A percentile compares a stretch with the other conserved stretches of the same genome.
Evolutionary conservation across 495 filamentous ascomycete species (phyloP).

Genomic region (Penicillium flavigenum): DNA sequence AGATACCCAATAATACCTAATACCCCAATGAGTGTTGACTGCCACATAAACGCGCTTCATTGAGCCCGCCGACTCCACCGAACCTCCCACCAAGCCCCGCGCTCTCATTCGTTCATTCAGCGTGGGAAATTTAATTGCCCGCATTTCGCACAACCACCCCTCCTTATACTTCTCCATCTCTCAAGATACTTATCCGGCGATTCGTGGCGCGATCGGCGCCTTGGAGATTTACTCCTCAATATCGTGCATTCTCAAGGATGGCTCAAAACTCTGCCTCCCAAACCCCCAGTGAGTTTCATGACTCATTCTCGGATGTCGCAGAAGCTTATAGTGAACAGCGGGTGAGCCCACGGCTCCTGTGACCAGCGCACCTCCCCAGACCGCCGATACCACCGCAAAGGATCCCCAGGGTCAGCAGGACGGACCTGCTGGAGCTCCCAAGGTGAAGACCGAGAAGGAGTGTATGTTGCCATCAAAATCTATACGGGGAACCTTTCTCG

Average conservation of each 20-base stretch:
- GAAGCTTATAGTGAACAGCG: constrained; percentile 35
- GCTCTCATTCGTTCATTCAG: constrained; percentile 31
- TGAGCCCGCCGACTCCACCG: constrained; percentile 27
- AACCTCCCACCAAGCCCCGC: constrained; percentile 29
- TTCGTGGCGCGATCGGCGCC: constrained; percentile 52
- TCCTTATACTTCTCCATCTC: constrained; percentile 26
- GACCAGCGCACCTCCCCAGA: constrained; percentile 46
- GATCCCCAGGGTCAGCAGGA: constrained; percentile 38
- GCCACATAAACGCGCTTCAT: constrained; percentile 3
- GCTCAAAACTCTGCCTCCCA: constrained; percentile 57
- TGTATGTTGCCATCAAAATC: constrained; percentile 35
- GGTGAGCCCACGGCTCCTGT: constrained; percentile 54
- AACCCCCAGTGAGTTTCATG: constrained; percentile 50
- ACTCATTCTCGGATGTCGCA: constrained; percentile 20
- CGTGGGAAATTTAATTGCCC: constrained; percentile 39
- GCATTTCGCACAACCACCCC: constrained; percentile 39
- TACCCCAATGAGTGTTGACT: background rate
- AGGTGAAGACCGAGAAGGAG: constrained; percentile 63
- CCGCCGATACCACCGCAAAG: constrained; percentile 42
- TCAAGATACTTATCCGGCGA: constrained; percentile 52
- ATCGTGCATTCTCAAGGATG: constrained; percentile 56
- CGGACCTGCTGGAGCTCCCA: constrained; percentile 43
- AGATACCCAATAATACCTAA: background rate
- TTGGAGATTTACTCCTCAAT: constrained; percentile 46
- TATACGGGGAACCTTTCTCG: background rate